These are phyloP conservation scores for Porcisia deanei DNA, from an alignment of 208 protist species.

Conservation along the genomic window DNA sequence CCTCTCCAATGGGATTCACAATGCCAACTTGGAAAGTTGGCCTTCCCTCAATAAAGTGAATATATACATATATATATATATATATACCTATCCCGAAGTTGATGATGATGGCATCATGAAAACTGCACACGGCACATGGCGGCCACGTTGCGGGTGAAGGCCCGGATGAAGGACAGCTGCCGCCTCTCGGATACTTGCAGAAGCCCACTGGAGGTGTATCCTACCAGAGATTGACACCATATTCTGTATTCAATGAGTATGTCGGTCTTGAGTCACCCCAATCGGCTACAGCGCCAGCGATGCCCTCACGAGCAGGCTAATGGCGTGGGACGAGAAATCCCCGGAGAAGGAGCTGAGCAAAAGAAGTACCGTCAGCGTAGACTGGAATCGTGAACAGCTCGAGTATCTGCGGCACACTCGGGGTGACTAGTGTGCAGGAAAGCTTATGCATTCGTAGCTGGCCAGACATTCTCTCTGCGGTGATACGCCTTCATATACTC, in stretches of 20 bases:
- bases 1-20: slow-evolving; percentile 57
- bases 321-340: slow-evolving; percentile 30
- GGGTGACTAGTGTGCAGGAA: neutral
- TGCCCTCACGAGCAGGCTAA: slow-evolving; percentile 42
- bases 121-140: slow-evolving; percentile 33
- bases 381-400: slow-evolving; percentile 19
- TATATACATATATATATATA: neutral
- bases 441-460: neutral
- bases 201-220: slow-evolving; percentile 40
- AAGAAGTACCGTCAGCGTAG: slow-evolving; percentile 36
- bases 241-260: slow-evolving; percentile 38
- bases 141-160: slow-evolving; percentile 23
- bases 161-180: slow-evolving; percentile 41
- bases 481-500: neutral
- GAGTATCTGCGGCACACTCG: neutral
- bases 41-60: slow-evolving; percentile 32
- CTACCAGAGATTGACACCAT: slow-evolving; percentile 37
- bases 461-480: neutral
- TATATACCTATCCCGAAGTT: slow-evolving; percentile 2
- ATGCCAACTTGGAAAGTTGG: slow-evolving; percentile 39
- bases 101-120: slow-evolving; percentile 1
- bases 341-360: slow-evolving; percentile 34
- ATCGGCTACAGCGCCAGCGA: slow-evolving; percentile 31
- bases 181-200: slow-evolving; percentile 41
- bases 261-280: slow-evolving; percentile 42